phyloP scores from a whole-genome alignment of 352 stramenopile species.

The Pythium plurisporium region DNA sequence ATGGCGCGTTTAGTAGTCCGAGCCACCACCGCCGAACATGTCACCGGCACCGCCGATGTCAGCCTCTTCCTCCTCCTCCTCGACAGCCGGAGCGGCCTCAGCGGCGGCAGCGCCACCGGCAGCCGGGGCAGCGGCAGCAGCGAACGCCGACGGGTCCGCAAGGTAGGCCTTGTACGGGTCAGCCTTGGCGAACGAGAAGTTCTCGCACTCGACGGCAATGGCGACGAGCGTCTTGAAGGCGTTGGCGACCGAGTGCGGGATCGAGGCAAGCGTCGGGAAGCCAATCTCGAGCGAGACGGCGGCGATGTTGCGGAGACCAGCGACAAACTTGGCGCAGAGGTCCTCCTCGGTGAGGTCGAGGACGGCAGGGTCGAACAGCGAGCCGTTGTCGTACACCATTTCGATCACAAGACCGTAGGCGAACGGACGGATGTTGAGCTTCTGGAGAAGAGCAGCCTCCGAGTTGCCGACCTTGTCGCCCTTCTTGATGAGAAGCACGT shows the following conservation, averaged over 20 bases:
- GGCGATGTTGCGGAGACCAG: slow-evolving; percentile 92
- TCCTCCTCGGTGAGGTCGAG: slow-evolving; percentile 98
- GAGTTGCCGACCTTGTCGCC: slow-evolving; percentile 98
- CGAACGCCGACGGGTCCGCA: slow-evolving; percentile 92
- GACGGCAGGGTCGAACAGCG: slow-evolving; percentile 97
- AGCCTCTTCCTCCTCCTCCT: slow-evolving; percentile 67
- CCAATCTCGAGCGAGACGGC: slow-evolving; percentile 94
- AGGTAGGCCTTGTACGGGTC: slow-evolving; percentile 97
- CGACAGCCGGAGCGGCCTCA: slow-evolving; percentile 57
- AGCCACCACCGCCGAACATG: slow-evolving; percentile 72
- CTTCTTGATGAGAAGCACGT: slow-evolving; percentile 93
- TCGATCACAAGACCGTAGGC: slow-evolving; percentile 98
- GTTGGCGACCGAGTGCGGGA: slow-evolving; percentile 99
- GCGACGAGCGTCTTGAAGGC: slow-evolving; percentile 97
- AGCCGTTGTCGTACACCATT: slow-evolving; percentile 98
- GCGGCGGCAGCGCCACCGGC: slow-evolving; percentile 66
- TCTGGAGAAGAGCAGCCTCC: slow-evolving; percentile 97
- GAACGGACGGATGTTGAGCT: slow-evolving; percentile 99
- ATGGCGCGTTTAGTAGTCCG: slow-evolving; percentile 56
- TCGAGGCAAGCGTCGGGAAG: slow-evolving; percentile 96
- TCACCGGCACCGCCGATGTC: slow-evolving; percentile 85
- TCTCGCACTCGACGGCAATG: slow-evolving; percentile 93
- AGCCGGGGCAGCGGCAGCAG: slow-evolving; percentile 76
- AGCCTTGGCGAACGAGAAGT: slow-evolving; percentile 97
- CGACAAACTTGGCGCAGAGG: slow-evolving; percentile 94